These are phyloP conservation scores for Cercospora sp. DNA, from an alignment of 2,329 filamentous ascomycete genomes.

Conservation along the genomic window DNA sequence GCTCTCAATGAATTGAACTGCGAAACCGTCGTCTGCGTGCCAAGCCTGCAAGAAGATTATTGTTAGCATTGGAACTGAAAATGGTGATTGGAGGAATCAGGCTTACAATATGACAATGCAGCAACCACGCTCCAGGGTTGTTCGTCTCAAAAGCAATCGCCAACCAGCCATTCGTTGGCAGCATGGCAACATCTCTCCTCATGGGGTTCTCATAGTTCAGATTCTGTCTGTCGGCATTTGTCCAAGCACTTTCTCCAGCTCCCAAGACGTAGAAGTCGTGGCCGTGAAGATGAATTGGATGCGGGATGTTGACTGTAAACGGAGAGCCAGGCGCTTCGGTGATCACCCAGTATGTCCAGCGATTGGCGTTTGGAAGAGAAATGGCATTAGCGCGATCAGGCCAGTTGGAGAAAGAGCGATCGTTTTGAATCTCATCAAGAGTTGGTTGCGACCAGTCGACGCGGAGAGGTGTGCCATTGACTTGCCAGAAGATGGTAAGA, in stretches of 20 bases:
- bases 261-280: constrained; percentile 40
- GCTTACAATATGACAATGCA: constrained; percentile 48
- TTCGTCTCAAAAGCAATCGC: constrained; percentile 46
- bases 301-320: constrained; percentile 36
- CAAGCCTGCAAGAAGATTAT: constrained; percentile 26
- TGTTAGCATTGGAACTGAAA: background rate
- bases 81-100: too few species aligned
- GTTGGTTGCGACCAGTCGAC: constrained; percentile 50
- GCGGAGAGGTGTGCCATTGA: constrained; percentile 48
- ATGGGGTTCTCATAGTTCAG: constrained; percentile 43
- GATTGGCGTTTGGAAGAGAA: constrained; percentile 23
- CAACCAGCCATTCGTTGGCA: constrained; percentile 43
- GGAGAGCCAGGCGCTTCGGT: constrained; percentile 34
- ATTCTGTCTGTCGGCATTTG: constrained; percentile 22
- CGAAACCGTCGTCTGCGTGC: constrained; percentile 40
- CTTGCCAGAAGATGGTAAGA: constrained; percentile 42
- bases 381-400: constrained; percentile 45
- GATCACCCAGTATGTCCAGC: constrained; percentile 42
- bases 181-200: constrained; percentile 45
- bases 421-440: constrained; percentile 45
- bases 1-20: constrained; percentile 39
- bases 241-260: constrained; percentile 32
- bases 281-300: constrained; percentile 45
- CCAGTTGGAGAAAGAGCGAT: constrained; percentile 42
- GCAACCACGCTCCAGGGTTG: constrained; percentile 48